Conservation (phyloP, 192 early-diverging fungal species). For the Coemansia umbellata region DNA sequence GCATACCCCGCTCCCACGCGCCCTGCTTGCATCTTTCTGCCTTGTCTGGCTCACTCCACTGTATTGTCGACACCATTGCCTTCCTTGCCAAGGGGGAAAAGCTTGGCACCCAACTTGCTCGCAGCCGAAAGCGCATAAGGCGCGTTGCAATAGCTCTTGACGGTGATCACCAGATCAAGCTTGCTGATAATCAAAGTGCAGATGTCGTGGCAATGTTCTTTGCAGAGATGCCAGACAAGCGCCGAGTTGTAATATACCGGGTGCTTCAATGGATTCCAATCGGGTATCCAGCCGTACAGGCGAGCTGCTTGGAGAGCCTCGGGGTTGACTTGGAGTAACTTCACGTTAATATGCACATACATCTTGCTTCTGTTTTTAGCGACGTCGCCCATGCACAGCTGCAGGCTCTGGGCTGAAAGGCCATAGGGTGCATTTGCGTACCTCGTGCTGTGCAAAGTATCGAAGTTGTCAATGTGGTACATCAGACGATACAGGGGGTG, state of each 20-base stretch:
- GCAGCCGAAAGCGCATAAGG: slow-evolving; percentile 13
- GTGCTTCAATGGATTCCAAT: not conserved
- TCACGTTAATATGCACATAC: slow-evolving; percentile 11
- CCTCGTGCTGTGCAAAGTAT: no score
- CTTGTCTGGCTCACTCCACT: no score
- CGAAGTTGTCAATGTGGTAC: not conserved
- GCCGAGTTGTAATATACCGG: slow-evolving; percentile 9
- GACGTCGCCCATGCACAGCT: slow-evolving; percentile 14
- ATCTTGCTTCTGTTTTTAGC: not conserved
- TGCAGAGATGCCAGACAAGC: slow-evolving; percentile 29
- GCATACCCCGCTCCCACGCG: no score
- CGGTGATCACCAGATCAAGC: slow-evolving; percentile 12
- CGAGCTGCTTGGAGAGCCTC: not conserved
- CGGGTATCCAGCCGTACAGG: not conserved
- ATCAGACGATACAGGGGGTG: slow-evolving; percentile 9
- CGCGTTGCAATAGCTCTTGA: not conserved
- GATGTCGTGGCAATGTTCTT: slow-evolving; percentile 18
- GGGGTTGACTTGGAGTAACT: not conserved
- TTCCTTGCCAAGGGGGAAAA: no score
- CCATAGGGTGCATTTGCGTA: slow-evolving; percentile 5
- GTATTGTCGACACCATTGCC: no score
- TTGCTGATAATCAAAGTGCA: slow-evolving; percentile 33
- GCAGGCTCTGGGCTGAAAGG: slow-evolving; percentile 8
- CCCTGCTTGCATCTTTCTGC: no score
- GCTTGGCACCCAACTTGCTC: no score